These are phyloP conservation scores for Starmerella riodocensis DNA, from an alignment of 805 yeast species.

Conservation along the genomic window DNA sequence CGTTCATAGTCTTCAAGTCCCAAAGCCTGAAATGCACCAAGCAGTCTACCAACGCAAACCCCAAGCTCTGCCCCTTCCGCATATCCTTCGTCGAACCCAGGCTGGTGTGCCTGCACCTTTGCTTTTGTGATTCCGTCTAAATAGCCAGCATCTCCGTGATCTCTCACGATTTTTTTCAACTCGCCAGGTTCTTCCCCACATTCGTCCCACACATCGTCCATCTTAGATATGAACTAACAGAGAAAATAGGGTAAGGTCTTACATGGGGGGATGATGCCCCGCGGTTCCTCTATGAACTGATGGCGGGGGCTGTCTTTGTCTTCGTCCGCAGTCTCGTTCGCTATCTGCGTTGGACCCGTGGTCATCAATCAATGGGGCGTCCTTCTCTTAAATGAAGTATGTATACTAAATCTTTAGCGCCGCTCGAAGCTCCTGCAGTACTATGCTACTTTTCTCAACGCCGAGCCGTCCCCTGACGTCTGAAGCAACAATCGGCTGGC, in stretches of 20 bases:
- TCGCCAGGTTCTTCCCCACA: slow-evolving; percentile 20
- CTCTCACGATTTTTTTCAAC: slow-evolving; percentile 29
- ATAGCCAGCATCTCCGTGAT: slow-evolving; percentile 69
- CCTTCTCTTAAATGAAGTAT: too few species aligned
- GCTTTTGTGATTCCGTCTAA: slow-evolving; percentile 62
- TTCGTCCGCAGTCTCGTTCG: too few species aligned
- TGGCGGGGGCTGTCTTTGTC: too few species aligned
- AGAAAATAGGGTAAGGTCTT: too few species aligned
- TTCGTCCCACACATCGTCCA: slow-evolving; percentile 21
- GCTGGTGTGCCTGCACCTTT: slow-evolving; percentile 57
- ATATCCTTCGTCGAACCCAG: slow-evolving; percentile 71
- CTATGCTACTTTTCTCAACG: slow-evolving; percentile 3
- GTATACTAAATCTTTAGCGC: too few species aligned
- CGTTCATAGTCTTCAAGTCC: slow-evolving; percentile 25
- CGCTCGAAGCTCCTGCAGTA: not conserved
- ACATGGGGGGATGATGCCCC: not conserved
- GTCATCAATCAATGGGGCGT: too few species aligned
- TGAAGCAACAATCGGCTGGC: not conserved
- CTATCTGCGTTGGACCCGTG: too few species aligned
- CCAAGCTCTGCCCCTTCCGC: slow-evolving; percentile 67
- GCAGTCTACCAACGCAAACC: slow-evolving; percentile 44
- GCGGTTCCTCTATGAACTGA: too few species aligned
- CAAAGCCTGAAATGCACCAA: slow-evolving; percentile 41
- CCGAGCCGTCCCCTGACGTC: not conserved
- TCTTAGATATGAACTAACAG: too few species aligned